Conservation (phyloP, 352 stramenopile genomes). For the Pythium vanterpoolii region DNA sequence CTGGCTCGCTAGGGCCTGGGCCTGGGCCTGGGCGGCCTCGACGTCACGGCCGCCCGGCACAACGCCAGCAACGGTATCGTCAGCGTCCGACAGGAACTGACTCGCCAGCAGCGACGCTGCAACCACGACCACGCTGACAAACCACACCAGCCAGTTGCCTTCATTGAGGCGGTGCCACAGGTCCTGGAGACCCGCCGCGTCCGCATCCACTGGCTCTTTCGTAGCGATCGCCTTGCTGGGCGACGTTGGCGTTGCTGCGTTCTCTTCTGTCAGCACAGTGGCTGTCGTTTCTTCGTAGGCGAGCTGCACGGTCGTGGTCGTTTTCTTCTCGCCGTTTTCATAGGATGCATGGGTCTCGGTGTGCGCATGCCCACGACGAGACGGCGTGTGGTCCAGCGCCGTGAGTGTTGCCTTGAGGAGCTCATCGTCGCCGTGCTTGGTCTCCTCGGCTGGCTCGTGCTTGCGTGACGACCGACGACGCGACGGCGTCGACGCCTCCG, state of each 20-base stretch:
- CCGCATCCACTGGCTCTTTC: neutral
- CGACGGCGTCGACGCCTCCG: slow-evolving; percentile 24
- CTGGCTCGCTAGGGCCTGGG: slow-evolving; percentile 15
- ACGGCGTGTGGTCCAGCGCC: slow-evolving; percentile 27
- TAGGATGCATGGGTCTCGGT: slow-evolving; percentile 1
- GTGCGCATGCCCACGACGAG: too few relatives aligned
- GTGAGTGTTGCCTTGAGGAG: slow-evolving; percentile 48
- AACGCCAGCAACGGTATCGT: slow-evolving; percentile 17
- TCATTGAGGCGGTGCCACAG: slow-evolving; percentile 53
- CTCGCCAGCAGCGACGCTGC: slow-evolving; percentile 60
- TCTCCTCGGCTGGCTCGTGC: slow-evolving; percentile 24
- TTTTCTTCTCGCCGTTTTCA: slow-evolving; percentile 1
- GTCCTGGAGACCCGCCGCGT: slow-evolving; percentile 19
- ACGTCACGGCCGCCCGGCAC: neutral
- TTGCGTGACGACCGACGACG: slow-evolving; percentile 20
- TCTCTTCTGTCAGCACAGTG: neutral
- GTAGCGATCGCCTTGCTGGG: slow-evolving; percentile 5
- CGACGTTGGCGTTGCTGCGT: neutral
- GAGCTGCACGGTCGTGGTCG: slow-evolving; percentile 35
- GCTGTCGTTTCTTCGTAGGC: slow-evolving; percentile 42
- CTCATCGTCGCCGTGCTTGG: slow-evolving; percentile 30
- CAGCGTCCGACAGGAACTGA: slow-evolving; percentile 40
- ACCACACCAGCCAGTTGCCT: slow-evolving; percentile 55
- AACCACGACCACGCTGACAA: slow-evolving; percentile 69
- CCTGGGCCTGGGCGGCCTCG: too few relatives aligned